phyloP scores from a whole-genome alignment of 2,329 filamentous ascomycete species.

The Penicillium sp. region DNA sequence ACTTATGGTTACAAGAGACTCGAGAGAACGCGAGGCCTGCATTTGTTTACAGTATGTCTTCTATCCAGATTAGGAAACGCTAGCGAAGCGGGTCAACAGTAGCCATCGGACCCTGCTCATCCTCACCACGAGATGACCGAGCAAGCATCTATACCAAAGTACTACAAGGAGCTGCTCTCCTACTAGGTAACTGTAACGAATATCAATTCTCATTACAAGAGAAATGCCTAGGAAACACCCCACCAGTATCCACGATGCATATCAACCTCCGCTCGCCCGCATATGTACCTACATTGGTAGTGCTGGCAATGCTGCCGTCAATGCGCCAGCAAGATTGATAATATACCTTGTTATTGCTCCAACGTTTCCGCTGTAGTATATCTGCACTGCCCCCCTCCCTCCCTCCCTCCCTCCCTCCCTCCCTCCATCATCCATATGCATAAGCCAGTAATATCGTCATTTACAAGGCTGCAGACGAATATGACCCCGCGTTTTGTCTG shows the following conservation, averaged over 20 bases:
- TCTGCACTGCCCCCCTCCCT: not conserved
- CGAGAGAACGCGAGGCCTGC: conserved; percentile 1
- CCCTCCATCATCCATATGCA: not conserved
- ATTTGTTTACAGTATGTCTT: not conserved
- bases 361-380: not conserved
- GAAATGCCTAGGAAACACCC: not conserved
- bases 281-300: conserved; percentile 4
- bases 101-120: not conserved
- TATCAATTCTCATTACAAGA: not conserved
- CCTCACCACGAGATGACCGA: not conserved
- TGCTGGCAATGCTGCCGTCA: conserved; percentile 10
- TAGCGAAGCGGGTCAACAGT: not conserved
- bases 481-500: conserved; percentile 17
- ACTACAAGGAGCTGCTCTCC: not conserved
- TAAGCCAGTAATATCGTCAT: conserved; percentile 12
- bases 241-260: not conserved
- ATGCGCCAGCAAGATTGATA: conserved; percentile 23
- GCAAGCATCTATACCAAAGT: not conserved
- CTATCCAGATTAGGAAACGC: not conserved
- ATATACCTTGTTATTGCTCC: conserved; percentile 7
- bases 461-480: conserved; percentile 2
- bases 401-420: too few species aligned
- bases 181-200: not conserved
- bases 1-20: not conserved
- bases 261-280: not conserved